Evolutionary conservation across 768 basidiomycete genomes (phyloP), one percentile per base, ranked within the genome.

Genomic region (Filobasidium floriforme): DNA sequence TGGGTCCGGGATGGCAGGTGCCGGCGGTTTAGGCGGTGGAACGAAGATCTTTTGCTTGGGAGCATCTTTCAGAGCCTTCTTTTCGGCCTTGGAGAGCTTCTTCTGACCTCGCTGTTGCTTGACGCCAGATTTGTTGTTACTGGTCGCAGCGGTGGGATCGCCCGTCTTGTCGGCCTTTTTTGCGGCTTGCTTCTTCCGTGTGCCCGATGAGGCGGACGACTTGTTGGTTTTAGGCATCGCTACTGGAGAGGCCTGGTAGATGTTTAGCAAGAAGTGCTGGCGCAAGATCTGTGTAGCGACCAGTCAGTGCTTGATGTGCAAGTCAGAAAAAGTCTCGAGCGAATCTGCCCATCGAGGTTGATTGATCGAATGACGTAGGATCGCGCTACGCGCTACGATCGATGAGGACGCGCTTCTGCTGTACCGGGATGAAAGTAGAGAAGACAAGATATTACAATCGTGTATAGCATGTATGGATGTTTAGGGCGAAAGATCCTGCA

Each of bases 111-210:
- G 65, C 81, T 76, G 68, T 81, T 71, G 79, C 78, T 62, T 76
- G 19, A 81, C 70, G 1, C 55, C 68, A 49, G 46, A 37, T 3
- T 37, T 37, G 46, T 49, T 49, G 46, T 49, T 49, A 37, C 32
- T 37, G 32, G 32, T 37, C 32, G 32, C 3, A 37, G 4, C 32
- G 32, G 32, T 2, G 12, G 46, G 46, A 24, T 70, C 72, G 28
- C 64, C 69, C 22, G 64, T 68, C 22, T 73, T 72, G n/a, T 71
- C 79, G 28, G 81, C 81, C 1, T 85, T 83, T 74, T 89, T 92
- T 67, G 88, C 85, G 18, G 89, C 89, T 76, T 94, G 90, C 79
- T 96, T 98, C 82, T 94, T 96, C 67, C 92, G 85, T 10, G 93
- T 97, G 5, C 81, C 90, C 0, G 89, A 86, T 0, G 86, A 82